Conservation (phyloP, 768 basidiomycete species). For the Serendipita sp. region DNA sequence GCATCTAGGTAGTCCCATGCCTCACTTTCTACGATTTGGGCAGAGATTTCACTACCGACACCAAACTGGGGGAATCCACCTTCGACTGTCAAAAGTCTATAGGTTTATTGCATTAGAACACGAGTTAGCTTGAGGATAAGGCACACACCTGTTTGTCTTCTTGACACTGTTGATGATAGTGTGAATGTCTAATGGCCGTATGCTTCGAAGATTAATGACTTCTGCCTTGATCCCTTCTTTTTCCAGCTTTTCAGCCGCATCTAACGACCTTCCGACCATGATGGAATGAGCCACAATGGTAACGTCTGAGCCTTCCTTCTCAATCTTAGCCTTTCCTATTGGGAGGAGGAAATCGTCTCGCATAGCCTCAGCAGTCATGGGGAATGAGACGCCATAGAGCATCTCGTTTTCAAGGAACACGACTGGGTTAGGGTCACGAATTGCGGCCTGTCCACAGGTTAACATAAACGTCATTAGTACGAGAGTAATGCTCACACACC, state of each 20-base stretch:
- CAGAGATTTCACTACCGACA: slow-evolving; percentile 96
- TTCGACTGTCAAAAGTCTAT: slow-evolving; percentile 80
- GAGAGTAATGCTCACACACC: slow-evolving; percentile 26
- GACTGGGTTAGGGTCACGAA: slow-evolving; percentile 95
- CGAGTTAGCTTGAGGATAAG: neutral
- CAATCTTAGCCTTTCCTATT: slow-evolving; percentile 95
- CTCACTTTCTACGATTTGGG: slow-evolving; percentile 92
- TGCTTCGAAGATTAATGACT: slow-evolving; percentile 90
- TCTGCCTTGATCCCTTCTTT: slow-evolving; percentile 97
- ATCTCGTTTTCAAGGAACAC: slow-evolving; percentile 99
- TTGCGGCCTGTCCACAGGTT: slow-evolving; percentile 50
- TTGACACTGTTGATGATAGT: slow-evolving; percentile 95
- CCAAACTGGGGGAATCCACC: slow-evolving; percentile 98
- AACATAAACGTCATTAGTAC: neutral
- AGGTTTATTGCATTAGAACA: neutral
- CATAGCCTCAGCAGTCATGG: slow-evolving; percentile 87
- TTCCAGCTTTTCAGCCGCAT: slow-evolving; percentile 81
- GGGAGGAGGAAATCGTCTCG: slow-evolving; percentile 89
- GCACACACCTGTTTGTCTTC: slow-evolving; percentile 82
- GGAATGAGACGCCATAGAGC: slow-evolving; percentile 94
- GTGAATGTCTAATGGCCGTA: slow-evolving; percentile 93
- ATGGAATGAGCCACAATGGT: slow-evolving; percentile 97
- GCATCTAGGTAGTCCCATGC: slow-evolving; percentile 98
- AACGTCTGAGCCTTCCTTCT: slow-evolving; percentile 80
- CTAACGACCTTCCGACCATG: slow-evolving; percentile 89